Base-by-base conservation (phyloP, 495 filamentous ascomycete species). In the Tuber umbilicatum region DNA sequence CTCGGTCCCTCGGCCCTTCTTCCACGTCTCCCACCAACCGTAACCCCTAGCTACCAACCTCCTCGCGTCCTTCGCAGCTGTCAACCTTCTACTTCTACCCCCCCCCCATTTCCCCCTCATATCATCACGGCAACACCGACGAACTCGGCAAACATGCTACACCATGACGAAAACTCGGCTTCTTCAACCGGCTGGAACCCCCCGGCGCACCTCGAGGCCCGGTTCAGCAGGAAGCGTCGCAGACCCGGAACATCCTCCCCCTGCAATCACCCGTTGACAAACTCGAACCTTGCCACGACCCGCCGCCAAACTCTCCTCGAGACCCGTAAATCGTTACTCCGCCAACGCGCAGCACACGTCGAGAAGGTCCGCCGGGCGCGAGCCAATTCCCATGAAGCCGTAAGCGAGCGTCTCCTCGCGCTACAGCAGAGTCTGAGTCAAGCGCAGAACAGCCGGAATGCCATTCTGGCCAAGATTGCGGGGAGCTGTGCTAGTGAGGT, bases 401-500 rank as follows among this genome's bases (percentile, higher is more conserved):
- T 87, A 88, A 55, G 85, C 85, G 72, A 87, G 80, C 50, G 86
- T 76, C 64, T 82, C 7, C 78, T 73, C 83, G 85, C 69, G 89
- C 90, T 82, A 88, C 89, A 76, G 93, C 97, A 83, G 93, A 95
- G 84, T 85, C 91, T 78, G 94, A 93, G 2, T 81, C 97, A 74
- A 94, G 95, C 96, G 6, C 91, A 96, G 70, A 89, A 96, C 76
- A 91, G 94, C 31, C 89, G 96, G 60, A 93, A 98, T 86, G 92
- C 92, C 79, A 92, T 97, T 70, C 84, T 99, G 37, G 95, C 94
- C 0, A 93, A 97, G 83, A 97, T 98, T 40, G 92, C 94, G 17
- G 95, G 94, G 50, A 90, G 90, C 80, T 98, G 96, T 82, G 94
- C 96, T 71, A 94, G 94, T 82, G 95, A 99, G 84, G 95, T 99